Percentiles rank a stretch among this genome's conserved stretches.
These are phyloP conservation scores for Chaetomium strumarium DNA, from an alignment of 2,329 filamentous ascomycete species.

Conservation along the genomic window DNA sequence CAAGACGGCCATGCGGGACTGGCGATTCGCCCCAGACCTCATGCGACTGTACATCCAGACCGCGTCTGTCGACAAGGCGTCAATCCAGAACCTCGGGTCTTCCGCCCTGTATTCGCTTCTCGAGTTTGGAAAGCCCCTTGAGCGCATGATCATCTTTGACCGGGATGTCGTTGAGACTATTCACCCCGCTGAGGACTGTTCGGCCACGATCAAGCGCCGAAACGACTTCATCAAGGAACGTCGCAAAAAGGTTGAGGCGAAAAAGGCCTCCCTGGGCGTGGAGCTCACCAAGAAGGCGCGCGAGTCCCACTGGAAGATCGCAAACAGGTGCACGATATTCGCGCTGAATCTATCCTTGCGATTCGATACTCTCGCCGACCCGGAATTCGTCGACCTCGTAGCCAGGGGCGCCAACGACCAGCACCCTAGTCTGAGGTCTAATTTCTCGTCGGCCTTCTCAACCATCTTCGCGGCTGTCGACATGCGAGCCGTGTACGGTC, in stretches of 20 bases:
- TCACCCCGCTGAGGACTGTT: slow-evolving; percentile 60
- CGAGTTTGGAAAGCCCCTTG: slow-evolving; percentile 85
- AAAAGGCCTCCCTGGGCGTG: slow-evolving; percentile 72
- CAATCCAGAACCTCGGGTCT: slow-evolving; percentile 82
- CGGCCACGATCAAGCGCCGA: slow-evolving; percentile 56
- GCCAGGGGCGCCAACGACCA: slow-evolving; percentile 79
- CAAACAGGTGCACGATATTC: slow-evolving; percentile 81
- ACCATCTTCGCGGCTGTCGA: slow-evolving; percentile 78
- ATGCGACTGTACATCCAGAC: slow-evolving; percentile 87
- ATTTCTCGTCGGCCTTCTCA: slow-evolving; percentile 75
- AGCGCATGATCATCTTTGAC: slow-evolving; percentile 79
- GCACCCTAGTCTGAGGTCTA: slow-evolving; percentile 75
- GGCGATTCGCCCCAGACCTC: slow-evolving; percentile 88
- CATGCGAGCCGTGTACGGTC: slow-evolving; percentile 75
- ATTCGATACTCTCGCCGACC: slow-evolving; percentile 81
- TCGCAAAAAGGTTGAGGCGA: slow-evolving; percentile 69
- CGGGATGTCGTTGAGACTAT: slow-evolving; percentile 64
- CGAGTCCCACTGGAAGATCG: slow-evolving; percentile 93
- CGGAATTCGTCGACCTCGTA: slow-evolving; percentile 76
- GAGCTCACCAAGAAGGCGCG: slow-evolving; percentile 74
- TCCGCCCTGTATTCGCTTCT: slow-evolving; percentile 79
- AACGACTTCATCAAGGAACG: slow-evolving; percentile 70
- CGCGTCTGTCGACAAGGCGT: slow-evolving; percentile 84
- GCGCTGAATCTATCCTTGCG: slow-evolving; percentile 84
- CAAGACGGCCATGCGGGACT: slow-evolving; percentile 83